Base-by-base conservation (phyloP, 2,329 filamentous ascomycete genomes). In the Apiospora arundinis region DNA sequence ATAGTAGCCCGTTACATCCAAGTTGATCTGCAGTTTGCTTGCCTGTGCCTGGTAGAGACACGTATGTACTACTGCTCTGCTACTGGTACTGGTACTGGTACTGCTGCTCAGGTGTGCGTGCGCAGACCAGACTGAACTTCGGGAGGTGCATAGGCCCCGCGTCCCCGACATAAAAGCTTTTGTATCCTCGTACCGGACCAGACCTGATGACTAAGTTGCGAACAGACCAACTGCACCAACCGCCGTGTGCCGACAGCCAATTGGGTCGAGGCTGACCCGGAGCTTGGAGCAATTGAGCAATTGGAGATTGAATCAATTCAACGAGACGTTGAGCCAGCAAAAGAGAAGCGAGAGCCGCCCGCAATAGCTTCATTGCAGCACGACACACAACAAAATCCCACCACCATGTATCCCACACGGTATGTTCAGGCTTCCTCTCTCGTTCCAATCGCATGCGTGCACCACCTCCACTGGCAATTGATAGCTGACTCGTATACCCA, bases 381-480 rank as follows among this genome's bases (percentile, higher is more conserved):
- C 25, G 40, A 67, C 65, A 67, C 42, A 45, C 40, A 28, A 45
- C 65, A 18, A 18, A 25, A 60, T 16, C 52, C 25, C 65, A 25
- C 40, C 65, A 77, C 71, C 69, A 82, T 82, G 81, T 78, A 81
- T 76, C 78, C 80, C 70, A 77, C 81, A 76, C 78, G 81, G 81
- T 82, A 79, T 68, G 75, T 11, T n/a, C 11, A 21, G 2, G 1
- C 11, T 6, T 18, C 8, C 4, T 12, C 25, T 9, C 4, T 12
- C 8, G 12, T 21, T 1, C 2, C 46, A 18, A 49, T 52, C 18
- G 18, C 45, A 25, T 8, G 8, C n/a, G 18, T 48, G 46, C 23
- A 11, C 18, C 56, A 25, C 16, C 25, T 49, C 14, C 7, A 46
- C 65, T 18, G 46, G 21, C 46, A 25, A 32, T 44, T 37, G 48